Percentiles rank a stretch among this genome's conserved stretches.
phyloP scores from a whole-genome alignment of 768 basidiomycete species.

The Chlorophyllum brunneum region DNA sequence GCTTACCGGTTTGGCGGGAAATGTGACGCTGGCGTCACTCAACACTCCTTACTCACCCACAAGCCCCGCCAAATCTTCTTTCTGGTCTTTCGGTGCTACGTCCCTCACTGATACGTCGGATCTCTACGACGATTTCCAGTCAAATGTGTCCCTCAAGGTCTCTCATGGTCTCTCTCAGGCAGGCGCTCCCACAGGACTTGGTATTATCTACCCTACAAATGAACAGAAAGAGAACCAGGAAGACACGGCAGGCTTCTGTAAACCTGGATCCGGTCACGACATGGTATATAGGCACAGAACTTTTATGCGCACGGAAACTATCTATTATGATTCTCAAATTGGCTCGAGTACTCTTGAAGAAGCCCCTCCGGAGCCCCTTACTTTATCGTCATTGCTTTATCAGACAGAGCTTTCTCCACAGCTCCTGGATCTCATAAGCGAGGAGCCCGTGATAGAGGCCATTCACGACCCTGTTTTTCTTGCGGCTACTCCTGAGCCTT shows the following conservation, averaged over 20 bases:
- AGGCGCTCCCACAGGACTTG: conserved; percentile 2
- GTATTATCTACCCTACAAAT: conserved; percentile 1
- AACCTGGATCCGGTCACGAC: neutral
- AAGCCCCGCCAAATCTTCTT: neutral
- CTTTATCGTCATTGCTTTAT: conserved; percentile 19
- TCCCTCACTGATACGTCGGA: neutral
- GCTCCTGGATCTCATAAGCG: conserved; percentile 9
- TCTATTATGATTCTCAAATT: neutral
- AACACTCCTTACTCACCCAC: conserved; percentile 18
- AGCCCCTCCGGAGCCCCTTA: neutral
- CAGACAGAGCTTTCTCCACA: conserved; percentile 18
- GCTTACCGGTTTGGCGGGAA: conserved; percentile 1
- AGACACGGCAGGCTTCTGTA: neutral
- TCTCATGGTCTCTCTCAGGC: neutral
- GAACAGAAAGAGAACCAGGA: neutral
- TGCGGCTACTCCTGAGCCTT: neutral
- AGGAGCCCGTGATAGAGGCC: neutral
- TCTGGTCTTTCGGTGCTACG: neutral
- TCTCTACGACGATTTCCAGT: conserved; percentile 7
- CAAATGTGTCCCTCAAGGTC: conserved; percentile 1
- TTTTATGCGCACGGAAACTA: neutral
- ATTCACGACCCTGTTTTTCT: neutral
- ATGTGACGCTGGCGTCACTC: conserved; percentile 28
- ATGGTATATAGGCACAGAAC: neutral
- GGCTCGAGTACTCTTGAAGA: neutral